Base-by-base conservation (phyloP, 257 asterid species). In the Ajuga chamaepitys region DNA sequence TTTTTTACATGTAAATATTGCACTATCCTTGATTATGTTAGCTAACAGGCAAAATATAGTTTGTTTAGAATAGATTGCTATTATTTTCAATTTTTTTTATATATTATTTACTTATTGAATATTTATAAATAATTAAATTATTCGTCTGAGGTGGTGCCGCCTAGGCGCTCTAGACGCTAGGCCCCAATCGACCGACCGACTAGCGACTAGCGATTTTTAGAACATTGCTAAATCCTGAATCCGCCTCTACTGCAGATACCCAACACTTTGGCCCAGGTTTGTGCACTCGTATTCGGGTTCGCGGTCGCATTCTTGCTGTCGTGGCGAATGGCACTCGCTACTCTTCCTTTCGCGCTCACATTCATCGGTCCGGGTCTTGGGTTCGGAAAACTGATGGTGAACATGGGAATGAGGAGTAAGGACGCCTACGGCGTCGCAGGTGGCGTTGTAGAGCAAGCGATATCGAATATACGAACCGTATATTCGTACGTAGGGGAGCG, bases 361-460 rank as follows among this genome's bases (percentile, higher is more conserved):
- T 66, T 74, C 35, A 66, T 79, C 8, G 37, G 48, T 35, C 87
- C 81, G 0, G 76, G 69, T 1, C 55, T 79, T 37, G 77, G 72
- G 4, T 82, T 70, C 22, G 85, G 86, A 14, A 77, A 78, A 28
- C 13, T 72, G 24, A 68, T 81, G 78, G 35, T 64, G 55, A 62
- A 66, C 24, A 22, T 59, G 9, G 83, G 74, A 45, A 37, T 54
- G 25, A 72, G 58, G 65, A 75, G 78, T 25, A 72, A 64, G 53
- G 83, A 71, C 59, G 78, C 79, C 2, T 81, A 81, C 37, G 81
- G 65, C 22, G 71, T 64, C 7, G 86, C 86, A 0, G 86, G 86
- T 0, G 64, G 61, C 34, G 57, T 81, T 0, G 77, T 50, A 3
- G 87, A 82, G 61, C 83, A 77, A 25, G 80, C 87, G 6, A 34